phyloP scores from a whole-genome alignment of 257 asterid genomes.

The Primulina huaijiensis region DNA sequence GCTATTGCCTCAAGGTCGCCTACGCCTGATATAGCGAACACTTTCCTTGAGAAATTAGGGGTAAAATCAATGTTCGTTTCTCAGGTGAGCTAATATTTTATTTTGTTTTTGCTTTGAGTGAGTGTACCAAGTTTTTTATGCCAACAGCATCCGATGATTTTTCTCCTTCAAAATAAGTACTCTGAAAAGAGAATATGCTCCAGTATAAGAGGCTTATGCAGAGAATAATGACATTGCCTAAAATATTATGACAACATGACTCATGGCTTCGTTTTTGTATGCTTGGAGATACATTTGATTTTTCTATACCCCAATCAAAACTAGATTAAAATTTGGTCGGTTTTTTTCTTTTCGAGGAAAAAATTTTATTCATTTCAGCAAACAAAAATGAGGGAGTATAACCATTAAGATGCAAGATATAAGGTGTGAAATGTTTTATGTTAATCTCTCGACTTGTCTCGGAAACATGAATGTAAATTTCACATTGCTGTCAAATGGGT shows the following conservation, averaged over 20 bases:
- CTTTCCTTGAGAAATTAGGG: slow-evolving; percentile 71
- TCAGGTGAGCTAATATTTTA: slow-evolving; percentile 43
- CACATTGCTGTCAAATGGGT: not conserved
- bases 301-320: not conserved
- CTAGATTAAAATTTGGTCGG: not conserved
- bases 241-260: not conserved
- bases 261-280: not conserved
- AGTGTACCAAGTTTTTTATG: slow-evolving; percentile 6
- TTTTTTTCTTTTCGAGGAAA: too few species aligned
- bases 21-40: slow-evolving; percentile 73
- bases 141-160: not conserved
- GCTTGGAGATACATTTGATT: not conserved
- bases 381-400: not conserved
- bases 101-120: not conserved
- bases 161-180: not conserved
- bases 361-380: not conserved
- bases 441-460: not conserved
- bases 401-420: not conserved
- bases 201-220: not conserved
- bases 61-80: slow-evolving; percentile 77
- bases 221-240: not conserved
- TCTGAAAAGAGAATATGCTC: not conserved
- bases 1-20: slow-evolving; percentile 73
- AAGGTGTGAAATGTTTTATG: too few species aligned
- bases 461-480: not conserved